These are phyloP conservation scores for Lichenothelia convexa DNA, from an alignment of 495 filamentous ascomycete genomes.

Conservation along the genomic window DNA sequence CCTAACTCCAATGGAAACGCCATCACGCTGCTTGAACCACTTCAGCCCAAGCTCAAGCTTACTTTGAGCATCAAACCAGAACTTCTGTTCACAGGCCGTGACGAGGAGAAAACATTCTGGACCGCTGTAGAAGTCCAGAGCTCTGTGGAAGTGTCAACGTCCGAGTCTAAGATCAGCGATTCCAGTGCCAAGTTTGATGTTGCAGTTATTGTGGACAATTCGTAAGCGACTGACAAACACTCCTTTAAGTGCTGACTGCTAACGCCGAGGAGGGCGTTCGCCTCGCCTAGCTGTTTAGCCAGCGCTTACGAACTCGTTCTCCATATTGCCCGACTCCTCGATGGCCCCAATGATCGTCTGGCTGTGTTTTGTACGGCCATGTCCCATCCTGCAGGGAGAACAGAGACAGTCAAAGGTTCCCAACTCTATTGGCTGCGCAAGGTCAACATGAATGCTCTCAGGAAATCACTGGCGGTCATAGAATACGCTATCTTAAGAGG, in stretches of 20 bases:
- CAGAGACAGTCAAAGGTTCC: neutral
- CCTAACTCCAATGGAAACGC: too few relatives aligned
- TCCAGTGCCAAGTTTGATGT: neutral
- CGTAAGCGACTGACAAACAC: neutral
- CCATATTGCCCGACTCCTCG: neutral
- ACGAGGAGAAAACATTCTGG: constrained; percentile 2
- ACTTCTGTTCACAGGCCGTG: neutral
- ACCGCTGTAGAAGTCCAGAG: neutral
- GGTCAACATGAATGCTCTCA: neutral
- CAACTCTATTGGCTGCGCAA: constrained; percentile 1
- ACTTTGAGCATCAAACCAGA: too few relatives aligned
- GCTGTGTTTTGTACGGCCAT: constrained; percentile 3
- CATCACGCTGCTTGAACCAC: too few relatives aligned
- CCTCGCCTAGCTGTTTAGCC: neutral
- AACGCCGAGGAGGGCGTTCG: neutral
- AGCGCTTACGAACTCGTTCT: neutral
- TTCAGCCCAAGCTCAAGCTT: too few relatives aligned
- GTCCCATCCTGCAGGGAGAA: neutral
- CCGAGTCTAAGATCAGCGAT: neutral
- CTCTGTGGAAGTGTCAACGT: neutral
- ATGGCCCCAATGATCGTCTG: constrained; percentile 1
- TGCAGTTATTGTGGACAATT: constrained; percentile 1
- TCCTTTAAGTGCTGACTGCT: neutral
- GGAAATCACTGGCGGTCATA: neutral
- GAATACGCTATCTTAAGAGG: too few relatives aligned